A percentile compares a stretch with the other conserved stretches of the same genome.
Evolutionary conservation across 2,329 filamentous ascomycete genomes (phyloP).

Genomic region (Elsinoe necatrix): DNA sequence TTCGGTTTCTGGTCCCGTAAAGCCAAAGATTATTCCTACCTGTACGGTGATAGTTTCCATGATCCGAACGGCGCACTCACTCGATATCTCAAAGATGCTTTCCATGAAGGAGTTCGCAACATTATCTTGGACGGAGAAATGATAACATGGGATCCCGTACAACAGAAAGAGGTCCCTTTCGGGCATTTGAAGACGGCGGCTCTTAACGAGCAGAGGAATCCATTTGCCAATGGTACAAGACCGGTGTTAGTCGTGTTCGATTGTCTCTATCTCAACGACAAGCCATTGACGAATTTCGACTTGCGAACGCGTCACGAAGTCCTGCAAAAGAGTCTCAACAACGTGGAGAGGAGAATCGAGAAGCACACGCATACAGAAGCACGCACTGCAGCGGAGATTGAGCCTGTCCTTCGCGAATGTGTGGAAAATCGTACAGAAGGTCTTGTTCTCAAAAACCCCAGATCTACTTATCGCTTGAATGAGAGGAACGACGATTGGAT

Average conservation of each 20-base stretch:
- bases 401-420: constrained; percentile 69
- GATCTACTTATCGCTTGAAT: constrained; percentile 77
- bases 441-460: constrained; percentile 85
- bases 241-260: constrained; percentile 85
- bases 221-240: constrained; percentile 55
- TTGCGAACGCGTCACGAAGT: constrained; percentile 72
- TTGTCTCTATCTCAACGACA: constrained; percentile 78
- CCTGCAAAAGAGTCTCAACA: constrained; percentile 60
- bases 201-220: constrained; percentile 67
- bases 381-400: constrained; percentile 61
- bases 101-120: constrained; percentile 67
- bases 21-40: constrained; percentile 89
- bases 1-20: constrained; percentile 94
- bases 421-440: constrained; percentile 84
- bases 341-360: constrained; percentile 69
- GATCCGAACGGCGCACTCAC: constrained; percentile 73
- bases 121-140: constrained; percentile 95
- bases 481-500: constrained; percentile 94
- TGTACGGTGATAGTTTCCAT: constrained; percentile 72
- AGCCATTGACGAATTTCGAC: constrained; percentile 70
- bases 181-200: constrained; percentile 91
- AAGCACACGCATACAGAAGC: constrained; percentile 66
- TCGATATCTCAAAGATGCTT: constrained; percentile 67
- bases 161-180: constrained; percentile 79
- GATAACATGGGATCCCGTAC: constrained; percentile 91